Percentiles rank a stretch among this genome's conserved stretches.
These are phyloP conservation scores for Zizania palustris DNA, from an alignment of 202 grass and related monocot genomes.

Conservation along the genomic window DNA sequence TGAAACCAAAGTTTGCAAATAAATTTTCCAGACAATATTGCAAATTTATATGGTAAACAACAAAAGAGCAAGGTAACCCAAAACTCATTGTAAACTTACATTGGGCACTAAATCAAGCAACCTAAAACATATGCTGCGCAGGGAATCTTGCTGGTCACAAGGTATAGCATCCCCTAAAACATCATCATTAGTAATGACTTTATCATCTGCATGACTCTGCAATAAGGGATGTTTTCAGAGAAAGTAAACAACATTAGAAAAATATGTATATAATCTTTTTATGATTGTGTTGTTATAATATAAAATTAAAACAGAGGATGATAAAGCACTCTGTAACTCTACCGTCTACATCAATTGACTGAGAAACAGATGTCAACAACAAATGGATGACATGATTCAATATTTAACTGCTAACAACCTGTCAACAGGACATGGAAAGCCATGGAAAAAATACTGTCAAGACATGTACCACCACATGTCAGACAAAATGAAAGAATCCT, in stretches of 20 bases:
- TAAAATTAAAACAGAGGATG: neutral
- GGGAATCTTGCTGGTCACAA: constrained; percentile 52
- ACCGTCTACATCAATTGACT: neutral
- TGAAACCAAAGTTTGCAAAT: neutral
- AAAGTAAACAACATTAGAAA: constrained; percentile 31
- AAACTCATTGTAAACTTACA: constrained; percentile 48
- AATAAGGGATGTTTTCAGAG: constrained; percentile 31
- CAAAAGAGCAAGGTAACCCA: neutral
- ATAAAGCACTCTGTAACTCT: neutral
- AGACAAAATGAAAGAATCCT: neutral
- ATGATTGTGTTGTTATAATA: constrained; percentile 6
- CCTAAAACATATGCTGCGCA: constrained; percentile 59
- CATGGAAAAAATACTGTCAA: neutral
- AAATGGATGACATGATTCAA: constrained; percentile 6
- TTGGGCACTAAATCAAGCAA: constrained; percentile 56
- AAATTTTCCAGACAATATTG: neutral
- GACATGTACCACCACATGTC: neutral
- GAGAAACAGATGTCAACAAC: neutral
- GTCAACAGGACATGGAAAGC: neutral
- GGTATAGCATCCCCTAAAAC: constrained; percentile 68
- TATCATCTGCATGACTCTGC: constrained; percentile 58
- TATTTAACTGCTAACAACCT: neutral
- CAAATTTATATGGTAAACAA: constrained; percentile 4
- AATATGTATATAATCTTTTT: neutral
- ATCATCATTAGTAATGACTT: constrained; percentile 76